phyloP scores from a whole-genome alignment of 2,329 filamentous ascomycete genomes.

The Neofusicoccum cordaticola region DNA sequence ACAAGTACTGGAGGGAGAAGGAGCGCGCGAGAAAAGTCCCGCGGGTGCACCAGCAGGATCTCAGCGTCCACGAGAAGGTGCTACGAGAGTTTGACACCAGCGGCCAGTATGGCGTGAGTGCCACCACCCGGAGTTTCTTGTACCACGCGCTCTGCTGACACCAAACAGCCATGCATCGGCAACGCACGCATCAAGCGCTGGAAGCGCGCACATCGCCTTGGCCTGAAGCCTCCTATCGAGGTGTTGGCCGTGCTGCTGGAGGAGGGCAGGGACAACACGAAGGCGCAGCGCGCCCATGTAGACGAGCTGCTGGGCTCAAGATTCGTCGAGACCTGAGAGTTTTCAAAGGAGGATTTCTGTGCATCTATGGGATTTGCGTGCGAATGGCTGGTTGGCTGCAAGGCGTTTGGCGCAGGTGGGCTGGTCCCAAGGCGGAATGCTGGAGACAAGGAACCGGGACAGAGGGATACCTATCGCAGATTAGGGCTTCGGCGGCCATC shows the following conservation, averaged over 20 bases:
- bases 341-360: neutral
- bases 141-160: slow-evolving; percentile 18
- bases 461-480: neutral
- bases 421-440: slow-evolving; percentile 1
- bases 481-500: neutral
- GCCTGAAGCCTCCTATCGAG: slow-evolving; percentile 83
- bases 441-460: neutral
- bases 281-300: slow-evolving; percentile 67
- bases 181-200: slow-evolving; percentile 79
- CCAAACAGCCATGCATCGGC: slow-evolving; percentile 76
- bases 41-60: slow-evolving; percentile 72
- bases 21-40: slow-evolving; percentile 67
- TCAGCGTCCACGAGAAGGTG: slow-evolving; percentile 77
- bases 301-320: slow-evolving; percentile 61
- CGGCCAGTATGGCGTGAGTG: slow-evolving; percentile 81
- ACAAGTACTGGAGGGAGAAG: slow-evolving; percentile 72
- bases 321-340: slow-evolving; percentile 37
- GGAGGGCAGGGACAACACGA: slow-evolving; percentile 56
- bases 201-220: slow-evolving; percentile 79
- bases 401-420: slow-evolving; percentile 3
- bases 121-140: slow-evolving; percentile 13
- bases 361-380: neutral
- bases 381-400: neutral
- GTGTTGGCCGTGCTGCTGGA: slow-evolving; percentile 80
- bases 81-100: slow-evolving; percentile 90